These are phyloP conservation scores for Blechomonas ayalai DNA, from an alignment of 208 protist genomes.

Conservation along the genomic window DNA sequence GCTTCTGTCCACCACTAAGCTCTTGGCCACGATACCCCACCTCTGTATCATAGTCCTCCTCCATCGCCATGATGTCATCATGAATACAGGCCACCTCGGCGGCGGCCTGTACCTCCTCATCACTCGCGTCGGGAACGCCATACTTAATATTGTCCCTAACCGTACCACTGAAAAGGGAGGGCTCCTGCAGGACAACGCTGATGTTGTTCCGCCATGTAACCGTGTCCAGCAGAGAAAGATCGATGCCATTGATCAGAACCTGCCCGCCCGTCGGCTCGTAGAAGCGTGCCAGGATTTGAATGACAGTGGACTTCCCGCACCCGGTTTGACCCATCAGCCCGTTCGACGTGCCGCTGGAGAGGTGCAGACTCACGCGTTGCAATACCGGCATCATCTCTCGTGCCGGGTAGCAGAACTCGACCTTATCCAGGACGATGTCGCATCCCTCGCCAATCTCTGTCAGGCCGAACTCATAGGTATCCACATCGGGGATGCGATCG, in stretches of 20 bases:
- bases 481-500: constrained; percentile 17
- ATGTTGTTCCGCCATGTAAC: constrained; percentile 28
- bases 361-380: constrained; percentile 9
- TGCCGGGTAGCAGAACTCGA: constrained; percentile 20
- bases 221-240: constrained; percentile 26
- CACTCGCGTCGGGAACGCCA: constrained; percentile 12
- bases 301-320: constrained; percentile 66
- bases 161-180: constrained; percentile 23
- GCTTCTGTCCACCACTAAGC: constrained; percentile 70
- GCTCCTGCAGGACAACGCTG: constrained; percentile 21
- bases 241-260: constrained; percentile 43
- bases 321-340: constrained; percentile 56
- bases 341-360: constrained; percentile 12
- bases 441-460: constrained; percentile 8
- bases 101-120: constrained; percentile 23
- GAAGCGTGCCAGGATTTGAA: constrained; percentile 50
- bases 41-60: constrained; percentile 66
- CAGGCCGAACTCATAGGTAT: constrained; percentile 14
- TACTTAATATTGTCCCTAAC: constrained; percentile 29
- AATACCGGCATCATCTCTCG: constrained; percentile 10
- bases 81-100: constrained; percentile 15
- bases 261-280: constrained; percentile 39
- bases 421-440: constrained; percentile 13
- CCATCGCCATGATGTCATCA: constrained; percentile 22
- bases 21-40: constrained; percentile 68